These are phyloP conservation scores for Taphrina flavorubra DNA, from an alignment of 1,139 yeast genomes.

Conservation along the genomic window DNA sequence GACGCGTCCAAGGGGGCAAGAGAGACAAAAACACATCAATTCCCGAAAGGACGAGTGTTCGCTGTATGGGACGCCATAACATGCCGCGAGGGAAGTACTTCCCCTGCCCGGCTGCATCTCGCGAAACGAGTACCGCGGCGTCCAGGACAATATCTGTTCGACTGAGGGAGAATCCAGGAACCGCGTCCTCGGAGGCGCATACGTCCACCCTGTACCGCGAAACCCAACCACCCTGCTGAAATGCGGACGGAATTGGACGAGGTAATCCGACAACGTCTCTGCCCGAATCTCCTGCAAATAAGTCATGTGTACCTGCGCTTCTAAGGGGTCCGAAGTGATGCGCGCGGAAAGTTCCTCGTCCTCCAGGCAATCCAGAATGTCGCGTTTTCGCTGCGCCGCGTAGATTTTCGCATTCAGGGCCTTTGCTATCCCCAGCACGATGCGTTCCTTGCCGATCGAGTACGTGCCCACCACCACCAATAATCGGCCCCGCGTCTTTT, in stretches of 20 bases:
- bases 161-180: slow-evolving; percentile 44
- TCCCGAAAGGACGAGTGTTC: slow-evolving; percentile 93
- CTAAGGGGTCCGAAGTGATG: slow-evolving; percentile 56
- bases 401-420: slow-evolving; percentile 61
- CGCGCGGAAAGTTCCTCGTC: slow-evolving; percentile 54
- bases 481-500: slow-evolving; percentile 50
- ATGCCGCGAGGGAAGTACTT: slow-evolving; percentile 44
- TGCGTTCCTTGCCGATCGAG: slow-evolving; percentile 85
- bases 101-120: slow-evolving; percentile 47
- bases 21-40: slow-evolving; percentile 65
- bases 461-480: slow-evolving; percentile 86
- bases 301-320: slow-evolving; percentile 71
- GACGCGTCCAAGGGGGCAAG: slow-evolving; percentile 59
- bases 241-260: slow-evolving; percentile 57
- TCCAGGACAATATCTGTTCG: slow-evolving; percentile 45
- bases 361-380: slow-evolving; percentile 55
- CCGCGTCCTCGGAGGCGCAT: slow-evolving; percentile 50
- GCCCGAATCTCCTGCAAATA: slow-evolving; percentile 62
- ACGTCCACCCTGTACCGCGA: slow-evolving; percentile 90
- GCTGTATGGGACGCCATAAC: slow-evolving; percentile 72
- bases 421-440: slow-evolving; percentile 71
- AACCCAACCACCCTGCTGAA: slow-evolving; percentile 68
- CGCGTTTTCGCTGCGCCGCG: slow-evolving; percentile 59
- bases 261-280: slow-evolving; percentile 55
- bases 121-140: slow-evolving; percentile 40